Percentiles rank a stretch among this genome's conserved stretches.
phyloP scores from a whole-genome alignment of 352 stramenopile genomes.

The Phytophthora ramorum region DNA sequence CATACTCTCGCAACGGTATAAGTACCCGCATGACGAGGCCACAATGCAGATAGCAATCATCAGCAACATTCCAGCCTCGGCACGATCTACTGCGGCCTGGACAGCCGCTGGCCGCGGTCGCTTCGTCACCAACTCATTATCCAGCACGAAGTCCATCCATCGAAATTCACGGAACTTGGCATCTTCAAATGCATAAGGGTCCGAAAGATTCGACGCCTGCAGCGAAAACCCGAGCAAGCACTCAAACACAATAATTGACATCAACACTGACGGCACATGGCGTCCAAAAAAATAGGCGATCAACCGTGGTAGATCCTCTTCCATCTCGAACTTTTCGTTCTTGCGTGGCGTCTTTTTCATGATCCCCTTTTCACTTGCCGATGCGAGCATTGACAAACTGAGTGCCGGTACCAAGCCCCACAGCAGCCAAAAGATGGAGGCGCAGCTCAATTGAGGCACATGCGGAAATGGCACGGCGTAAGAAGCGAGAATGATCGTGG shows the following conservation, averaged over 20 bases:
- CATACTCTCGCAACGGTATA: constrained; percentile 83
- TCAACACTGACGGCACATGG: constrained; percentile 68
- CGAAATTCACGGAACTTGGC: constrained; percentile 40
- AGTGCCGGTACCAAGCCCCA: constrained; percentile 82
- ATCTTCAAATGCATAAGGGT: constrained; percentile 18
- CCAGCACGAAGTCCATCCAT: constrained; percentile 74
- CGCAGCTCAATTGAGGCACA: constrained; percentile 74
- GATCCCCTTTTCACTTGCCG: constrained; percentile 67
- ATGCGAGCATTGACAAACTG: constrained; percentile 81
- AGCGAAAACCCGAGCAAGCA: constrained; percentile 76
- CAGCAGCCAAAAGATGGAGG: constrained; percentile 86
- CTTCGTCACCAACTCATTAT: constrained; percentile 52
- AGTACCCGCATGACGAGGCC: constrained; percentile 72
- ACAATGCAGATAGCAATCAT: constrained; percentile 72
- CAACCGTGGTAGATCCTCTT: constrained; percentile 67
- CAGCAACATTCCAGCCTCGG: constrained; percentile 79
- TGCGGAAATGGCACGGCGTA: constrained; percentile 82
- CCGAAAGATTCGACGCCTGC: constrained; percentile 30
- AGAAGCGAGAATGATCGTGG: constrained; percentile 69
- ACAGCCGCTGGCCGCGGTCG: constrained; percentile 58
- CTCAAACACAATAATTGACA: constrained; percentile 73
- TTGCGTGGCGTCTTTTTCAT: constrained; percentile 90
- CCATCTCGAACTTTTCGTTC: constrained; percentile 75
- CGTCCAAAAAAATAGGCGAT: constrained; percentile 74
- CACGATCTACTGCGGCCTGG: constrained; percentile 68